These are phyloP conservation scores for Schizophyllum amplum DNA, from an alignment of 1,284 basidiomycete genomes.

Conservation along the genomic window DNA sequence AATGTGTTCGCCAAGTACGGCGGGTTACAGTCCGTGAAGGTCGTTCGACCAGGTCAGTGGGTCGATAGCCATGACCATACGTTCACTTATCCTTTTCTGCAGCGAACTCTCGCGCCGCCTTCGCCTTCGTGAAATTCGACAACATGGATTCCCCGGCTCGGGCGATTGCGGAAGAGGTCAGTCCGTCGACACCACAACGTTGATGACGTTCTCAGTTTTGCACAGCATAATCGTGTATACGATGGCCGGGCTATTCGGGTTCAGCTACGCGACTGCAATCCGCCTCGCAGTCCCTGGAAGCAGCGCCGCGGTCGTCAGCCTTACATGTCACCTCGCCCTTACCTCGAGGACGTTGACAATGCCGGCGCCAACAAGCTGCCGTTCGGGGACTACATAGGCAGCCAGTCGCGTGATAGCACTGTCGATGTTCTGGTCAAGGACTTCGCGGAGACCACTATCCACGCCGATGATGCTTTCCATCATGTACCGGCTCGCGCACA, in stretches of 20 bases:
- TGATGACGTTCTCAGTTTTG: constrained; percentile 5
- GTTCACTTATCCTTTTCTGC: constrained; percentile 7
- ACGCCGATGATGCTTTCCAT: neutral
- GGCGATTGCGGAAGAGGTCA: constrained; percentile 57
- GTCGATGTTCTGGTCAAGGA: neutral
- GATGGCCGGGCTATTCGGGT: constrained; percentile 66
- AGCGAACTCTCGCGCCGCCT: constrained; percentile 57
- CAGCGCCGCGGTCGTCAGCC: constrained; percentile 26
- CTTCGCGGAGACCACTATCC: neutral
- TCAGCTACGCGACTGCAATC: constrained; percentile 53
- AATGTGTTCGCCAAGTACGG: constrained; percentile 55
- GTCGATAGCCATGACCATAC: constrained; percentile 1
- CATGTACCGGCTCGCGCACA: neutral
- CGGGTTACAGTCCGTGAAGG: constrained; percentile 51
- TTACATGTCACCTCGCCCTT: constrained; percentile 20
- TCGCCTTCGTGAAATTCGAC: constrained; percentile 67
- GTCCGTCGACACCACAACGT: constrained; percentile 4
- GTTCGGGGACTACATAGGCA: constrained; percentile 4
- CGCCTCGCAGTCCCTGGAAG: constrained; percentile 36
- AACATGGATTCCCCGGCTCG: constrained; percentile 48
- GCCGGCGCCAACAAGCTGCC: constrained; percentile 17
- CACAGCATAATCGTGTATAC: constrained; percentile 58
- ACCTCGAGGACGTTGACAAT: constrained; percentile 16
- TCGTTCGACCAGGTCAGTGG: constrained; percentile 53
- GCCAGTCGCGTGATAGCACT: neutral